Conservation (phyloP, 495 filamentous ascomycete species). For the Amphirosellinia nigrospora region DNA sequence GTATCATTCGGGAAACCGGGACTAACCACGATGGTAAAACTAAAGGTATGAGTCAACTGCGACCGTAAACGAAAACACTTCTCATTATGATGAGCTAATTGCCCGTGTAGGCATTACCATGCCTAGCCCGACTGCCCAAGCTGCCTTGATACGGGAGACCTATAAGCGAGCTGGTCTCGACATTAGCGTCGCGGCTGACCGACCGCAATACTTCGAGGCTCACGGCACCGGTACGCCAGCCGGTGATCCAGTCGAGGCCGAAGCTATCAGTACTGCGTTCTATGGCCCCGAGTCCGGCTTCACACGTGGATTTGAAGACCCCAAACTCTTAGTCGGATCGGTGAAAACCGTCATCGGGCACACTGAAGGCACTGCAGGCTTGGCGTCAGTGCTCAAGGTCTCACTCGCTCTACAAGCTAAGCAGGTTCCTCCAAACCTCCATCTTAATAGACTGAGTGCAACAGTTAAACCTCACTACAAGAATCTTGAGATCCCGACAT, state of each 20-base stretch:
- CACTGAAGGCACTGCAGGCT: constrained; percentile 61
- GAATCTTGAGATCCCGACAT: background rate
- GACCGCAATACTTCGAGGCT: constrained; percentile 22
- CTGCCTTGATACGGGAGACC: constrained; percentile 42
- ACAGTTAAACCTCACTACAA: background rate
- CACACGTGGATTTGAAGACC: too few relatives aligned
- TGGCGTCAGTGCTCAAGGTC: constrained; percentile 63
- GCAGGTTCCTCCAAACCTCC: background rate
- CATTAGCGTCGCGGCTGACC: background rate
- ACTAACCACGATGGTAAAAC: constrained; percentile 55
- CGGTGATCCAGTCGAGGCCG: constrained; percentile 50
- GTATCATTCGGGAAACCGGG: constrained; percentile 57
- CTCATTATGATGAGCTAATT: too few relatives aligned
- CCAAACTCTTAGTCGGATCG: constrained; percentile 52
- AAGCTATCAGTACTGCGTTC: constrained; percentile 20
- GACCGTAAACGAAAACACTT: too few relatives aligned
- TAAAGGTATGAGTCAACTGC: constrained; percentile 39
- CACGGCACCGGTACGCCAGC: constrained; percentile 29
- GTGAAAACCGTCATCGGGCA: constrained; percentile 63
- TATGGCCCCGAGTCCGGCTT: too few relatives aligned
- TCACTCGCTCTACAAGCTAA: constrained; percentile 25
- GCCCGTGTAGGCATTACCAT: constrained; percentile 46
- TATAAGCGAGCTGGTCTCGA: background rate
- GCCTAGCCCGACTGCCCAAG: constrained; percentile 53
- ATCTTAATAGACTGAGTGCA: background rate